Evolutionary conservation across 2,329 filamentous ascomycete species (phyloP).

Genomic region (Tolypocladium amazonense): DNA sequence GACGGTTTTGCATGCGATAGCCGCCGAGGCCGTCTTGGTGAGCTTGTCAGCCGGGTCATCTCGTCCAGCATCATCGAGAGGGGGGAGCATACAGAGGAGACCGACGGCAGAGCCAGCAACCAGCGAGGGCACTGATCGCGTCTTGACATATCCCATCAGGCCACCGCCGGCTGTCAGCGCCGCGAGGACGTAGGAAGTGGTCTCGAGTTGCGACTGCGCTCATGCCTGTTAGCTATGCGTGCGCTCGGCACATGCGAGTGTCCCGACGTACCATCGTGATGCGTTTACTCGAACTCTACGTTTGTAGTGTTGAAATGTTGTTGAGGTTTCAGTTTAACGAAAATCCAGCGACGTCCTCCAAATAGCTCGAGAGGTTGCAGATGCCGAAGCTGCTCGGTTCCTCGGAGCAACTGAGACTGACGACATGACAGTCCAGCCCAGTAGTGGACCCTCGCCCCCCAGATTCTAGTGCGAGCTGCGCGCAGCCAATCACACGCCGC

Average conservation of each 20-base stretch:
- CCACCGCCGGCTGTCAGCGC: slow-evolving; percentile 79
- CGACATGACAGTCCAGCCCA: slow-evolving; percentile 3
- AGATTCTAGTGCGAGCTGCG: background rate
- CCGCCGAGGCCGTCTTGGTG: slow-evolving; percentile 64
- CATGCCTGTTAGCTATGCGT: background rate
- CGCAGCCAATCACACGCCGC: slow-evolving; percentile 19
- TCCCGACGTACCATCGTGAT: slow-evolving; percentile 1
- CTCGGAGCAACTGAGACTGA: slow-evolving; percentile 8
- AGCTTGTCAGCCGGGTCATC: background rate
- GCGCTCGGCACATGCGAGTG: background rate
- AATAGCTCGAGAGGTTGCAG: background rate
- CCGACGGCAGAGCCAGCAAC: slow-evolving; percentile 79
- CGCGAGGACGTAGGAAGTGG: slow-evolving; percentile 68
- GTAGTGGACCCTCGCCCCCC: background rate
- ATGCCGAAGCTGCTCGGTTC: slow-evolving; percentile 3
- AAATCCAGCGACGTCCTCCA: background rate
- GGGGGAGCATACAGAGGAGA: slow-evolving; percentile 38
- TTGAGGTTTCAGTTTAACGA: background rate
- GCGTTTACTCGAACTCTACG: background rate
- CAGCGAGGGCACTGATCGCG: slow-evolving; percentile 77
- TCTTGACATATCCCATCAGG: slow-evolving; percentile 74
- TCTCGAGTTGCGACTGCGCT: slow-evolving; percentile 18
- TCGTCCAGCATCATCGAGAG: background rate
- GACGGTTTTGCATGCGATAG: slow-evolving; percentile 63
- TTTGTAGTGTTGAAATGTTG: background rate